Evolutionary conservation across 345 rosid species (phyloP), one percentile per base, ranked within the genome.

Genomic region (Laguncularia racemosa): DNA sequence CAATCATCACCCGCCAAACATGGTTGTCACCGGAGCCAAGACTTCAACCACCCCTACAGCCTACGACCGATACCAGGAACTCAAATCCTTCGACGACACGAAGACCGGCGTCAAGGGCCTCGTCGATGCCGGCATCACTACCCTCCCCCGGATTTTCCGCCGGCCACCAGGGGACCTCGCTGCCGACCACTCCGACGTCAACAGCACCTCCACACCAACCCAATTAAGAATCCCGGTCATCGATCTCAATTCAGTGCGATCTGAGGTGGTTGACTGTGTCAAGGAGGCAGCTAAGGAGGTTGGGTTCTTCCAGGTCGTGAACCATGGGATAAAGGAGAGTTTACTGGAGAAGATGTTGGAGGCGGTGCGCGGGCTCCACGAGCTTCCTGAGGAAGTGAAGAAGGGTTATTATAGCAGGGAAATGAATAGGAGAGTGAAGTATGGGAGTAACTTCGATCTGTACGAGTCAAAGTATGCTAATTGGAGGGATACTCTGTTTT

Each of bases 71-170:
- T 43, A 15, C 53, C 48, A 46, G 13, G 68, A 69, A 46, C 64
- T 65, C 15, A 69, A 58, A 59, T 46, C 59, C 60, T 73, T 73
- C 18, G 78, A 73, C 55, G 68, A 73, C 8, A 56, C 73, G 28
- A 69, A 73, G 52, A 55, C 65, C 28, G 78, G 78, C 15, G 78
- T 73, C 56, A 73, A 73, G 53, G 78, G 78, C 59, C 59, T 73
- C 20, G 68, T 47, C 11, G 78, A 73, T 19, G 38, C 62, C 13
- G 74, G 78, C 55, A 43, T 73, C 62, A 52, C 59, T 44, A 62
- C 47, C 53, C 15, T 73, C 21, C 74, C 74, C 6, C 49, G 53
- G 20, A 57, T 69, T 46, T 73, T 73, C 59, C 0, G 66, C 57
- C 61, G 65, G 5, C 68, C 71, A 3, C 48, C 16, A 20, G 52